Conservation (phyloP, 805 yeast genomes). For the Sporopachydermia quercuum region DNA sequence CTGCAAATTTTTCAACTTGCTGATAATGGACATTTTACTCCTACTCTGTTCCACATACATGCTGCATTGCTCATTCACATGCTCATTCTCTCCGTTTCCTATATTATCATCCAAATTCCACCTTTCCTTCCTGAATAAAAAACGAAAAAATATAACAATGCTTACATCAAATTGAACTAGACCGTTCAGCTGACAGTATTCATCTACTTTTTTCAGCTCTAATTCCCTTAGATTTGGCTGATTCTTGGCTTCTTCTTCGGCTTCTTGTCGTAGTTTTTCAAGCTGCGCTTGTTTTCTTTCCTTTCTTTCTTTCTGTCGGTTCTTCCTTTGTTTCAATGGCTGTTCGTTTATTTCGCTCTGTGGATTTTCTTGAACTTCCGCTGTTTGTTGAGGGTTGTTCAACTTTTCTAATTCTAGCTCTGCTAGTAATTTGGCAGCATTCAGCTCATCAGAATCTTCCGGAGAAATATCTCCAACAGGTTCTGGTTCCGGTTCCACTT, state of each 20-base stretch:
- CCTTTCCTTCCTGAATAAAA: too few relatives aligned
- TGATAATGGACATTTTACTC: too few relatives aligned
- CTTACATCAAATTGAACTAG: conserved; percentile 38
- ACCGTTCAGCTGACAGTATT: conserved; percentile 31
- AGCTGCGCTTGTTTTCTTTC: conserved; percentile 64
- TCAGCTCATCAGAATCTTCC: conserved; percentile 23
- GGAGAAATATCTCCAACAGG: neutral
- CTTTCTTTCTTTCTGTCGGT: conserved; percentile 72
- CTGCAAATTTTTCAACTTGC: too few relatives aligned
- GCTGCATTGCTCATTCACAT: too few relatives aligned
- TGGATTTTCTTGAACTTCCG: conserved; percentile 4
- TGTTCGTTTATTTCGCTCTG: conserved; percentile 6
- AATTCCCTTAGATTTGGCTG: conserved; percentile 55
- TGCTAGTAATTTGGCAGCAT: conserved; percentile 56
- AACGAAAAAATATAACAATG: neutral
- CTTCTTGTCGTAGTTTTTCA: conserved; percentile 47
- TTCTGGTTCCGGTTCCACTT: neutral
- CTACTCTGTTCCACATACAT: too few relatives aligned
- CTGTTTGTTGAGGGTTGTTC: conserved; percentile 11
- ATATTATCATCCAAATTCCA: too few relatives aligned
- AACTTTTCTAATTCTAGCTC: conserved; percentile 31
- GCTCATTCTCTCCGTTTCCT: too few relatives aligned
- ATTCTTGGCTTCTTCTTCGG: conserved; percentile 49
- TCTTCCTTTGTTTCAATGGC: conserved; percentile 36
- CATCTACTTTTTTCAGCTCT: conserved; percentile 53